phyloP scores from a whole-genome alignment of 768 basidiomycete species.

The Pulveroboletus sp. region DNA sequence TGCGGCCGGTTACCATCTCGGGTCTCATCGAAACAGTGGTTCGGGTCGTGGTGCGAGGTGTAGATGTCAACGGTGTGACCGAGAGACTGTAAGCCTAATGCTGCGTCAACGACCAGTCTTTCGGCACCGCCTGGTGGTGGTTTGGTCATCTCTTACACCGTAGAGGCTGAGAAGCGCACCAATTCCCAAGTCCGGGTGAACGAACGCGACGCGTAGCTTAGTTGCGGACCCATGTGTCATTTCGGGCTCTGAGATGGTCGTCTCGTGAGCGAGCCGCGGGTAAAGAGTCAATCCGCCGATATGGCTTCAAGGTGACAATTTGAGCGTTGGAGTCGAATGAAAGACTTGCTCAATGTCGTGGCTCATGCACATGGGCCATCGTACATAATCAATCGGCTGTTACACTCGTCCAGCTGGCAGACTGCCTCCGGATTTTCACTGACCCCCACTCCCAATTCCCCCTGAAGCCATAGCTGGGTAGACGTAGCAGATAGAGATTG shows the following conservation, averaged over 20 bases:
- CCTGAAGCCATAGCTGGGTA: no score
- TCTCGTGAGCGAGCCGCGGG: not conserved
- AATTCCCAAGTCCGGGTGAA: slow-evolving; percentile 94
- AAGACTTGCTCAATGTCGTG: no score
- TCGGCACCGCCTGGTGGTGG: slow-evolving; percentile 79
- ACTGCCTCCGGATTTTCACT: no score
- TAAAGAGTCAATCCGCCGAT: not conserved
- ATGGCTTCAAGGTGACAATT: not conserved
- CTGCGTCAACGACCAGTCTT: slow-evolving; percentile 91
- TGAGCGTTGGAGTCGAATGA: not conserved
- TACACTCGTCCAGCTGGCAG: no score
- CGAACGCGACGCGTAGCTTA: slow-evolving; percentile 63
- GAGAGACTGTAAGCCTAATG: slow-evolving; percentile 76
- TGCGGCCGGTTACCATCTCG: slow-evolving; percentile 55
- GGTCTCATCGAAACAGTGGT: slow-evolving; percentile 92
- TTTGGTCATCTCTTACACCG: not conserved
- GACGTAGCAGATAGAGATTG: no score
- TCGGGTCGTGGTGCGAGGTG: slow-evolving; percentile 86
- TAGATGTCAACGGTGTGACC: slow-evolving; percentile 88
- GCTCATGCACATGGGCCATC: no score
- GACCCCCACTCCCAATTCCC: no score
- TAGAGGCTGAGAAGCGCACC: slow-evolving; percentile 41
- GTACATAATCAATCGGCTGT: no score
- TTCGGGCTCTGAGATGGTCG: not conserved
- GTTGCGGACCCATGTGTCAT: slow-evolving; percentile 1